Conservation (phyloP, 106 monocot genomes). For the Acanthochlamys bracteata region DNA sequence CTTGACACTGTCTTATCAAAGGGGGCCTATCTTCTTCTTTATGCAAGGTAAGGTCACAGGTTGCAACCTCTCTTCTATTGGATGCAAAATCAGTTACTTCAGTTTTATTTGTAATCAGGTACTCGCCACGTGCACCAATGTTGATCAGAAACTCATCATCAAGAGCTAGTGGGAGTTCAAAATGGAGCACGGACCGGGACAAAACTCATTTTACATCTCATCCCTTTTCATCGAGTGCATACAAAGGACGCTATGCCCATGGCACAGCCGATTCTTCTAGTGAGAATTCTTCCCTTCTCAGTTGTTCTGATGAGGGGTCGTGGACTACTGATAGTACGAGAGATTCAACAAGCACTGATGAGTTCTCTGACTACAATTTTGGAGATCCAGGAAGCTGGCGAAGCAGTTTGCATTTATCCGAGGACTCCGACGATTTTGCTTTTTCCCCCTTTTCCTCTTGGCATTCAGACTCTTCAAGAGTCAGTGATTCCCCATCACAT, state of each 20-base stretch:
- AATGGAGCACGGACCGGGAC: slow-evolving; percentile 3
- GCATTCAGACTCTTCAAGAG: neutral
- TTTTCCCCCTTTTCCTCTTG: slow-evolving; percentile 9
- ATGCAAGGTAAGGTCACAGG: slow-evolving; percentile 49
- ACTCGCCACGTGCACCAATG: slow-evolving; percentile 51
- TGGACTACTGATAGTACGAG: slow-evolving; percentile 51
- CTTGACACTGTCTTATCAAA: slow-evolving; percentile 51
- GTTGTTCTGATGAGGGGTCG: slow-evolving; percentile 40
- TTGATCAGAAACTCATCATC: slow-evolving; percentile 15
- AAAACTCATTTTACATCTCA: neutral
- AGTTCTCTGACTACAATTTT: slow-evolving; percentile 26
- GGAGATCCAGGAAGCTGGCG: slow-evolving; percentile 19
- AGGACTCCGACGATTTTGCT: slow-evolving; percentile 18
- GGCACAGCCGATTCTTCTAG: slow-evolving; percentile 26
- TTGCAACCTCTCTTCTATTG: neutral
- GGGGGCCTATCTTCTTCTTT: slow-evolving; percentile 66
- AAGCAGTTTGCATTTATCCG: slow-evolving; percentile 13
- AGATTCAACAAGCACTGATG: slow-evolving; percentile 35
- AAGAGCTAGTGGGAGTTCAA: slow-evolving; percentile 6
- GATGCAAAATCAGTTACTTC: neutral
- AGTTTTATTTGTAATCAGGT: slow-evolving; percentile 20
- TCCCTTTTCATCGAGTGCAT: neutral
- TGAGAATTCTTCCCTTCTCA: slow-evolving; percentile 43
- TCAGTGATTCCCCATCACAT: slow-evolving; percentile 12
- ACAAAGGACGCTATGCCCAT: slow-evolving; percentile 1